phyloP scores from a whole-genome alignment of 208 protist genomes.

The Angomonas deanei region DNA sequence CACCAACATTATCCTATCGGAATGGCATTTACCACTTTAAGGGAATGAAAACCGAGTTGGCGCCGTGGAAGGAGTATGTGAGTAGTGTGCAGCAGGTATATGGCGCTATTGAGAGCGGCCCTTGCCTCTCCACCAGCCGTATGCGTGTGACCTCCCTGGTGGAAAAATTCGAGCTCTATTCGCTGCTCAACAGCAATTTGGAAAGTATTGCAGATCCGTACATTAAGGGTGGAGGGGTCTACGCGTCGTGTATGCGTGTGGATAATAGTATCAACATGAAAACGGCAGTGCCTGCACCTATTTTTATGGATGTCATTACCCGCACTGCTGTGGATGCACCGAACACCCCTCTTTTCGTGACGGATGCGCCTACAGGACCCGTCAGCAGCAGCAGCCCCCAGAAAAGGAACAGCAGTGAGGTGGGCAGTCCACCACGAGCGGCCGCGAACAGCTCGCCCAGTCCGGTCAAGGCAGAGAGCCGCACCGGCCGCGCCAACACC shows the following conservation, averaged over 20 bases:
- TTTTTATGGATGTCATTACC: slow-evolving; percentile 66
- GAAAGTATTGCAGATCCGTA: slow-evolving; percentile 45
- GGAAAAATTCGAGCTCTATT: slow-evolving; percentile 82
- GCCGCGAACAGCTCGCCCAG: background rate
- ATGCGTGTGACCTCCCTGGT: slow-evolving; percentile 65
- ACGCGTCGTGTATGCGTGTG: slow-evolving; percentile 57
- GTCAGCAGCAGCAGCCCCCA: background rate
- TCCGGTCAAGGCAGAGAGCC: background rate
- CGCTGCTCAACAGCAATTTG: slow-evolving; percentile 65
- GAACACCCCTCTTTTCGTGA: slow-evolving; percentile 46
- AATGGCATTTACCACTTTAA: slow-evolving; percentile 51
- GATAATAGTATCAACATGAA: slow-evolving; percentile 65
- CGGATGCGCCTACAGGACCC: slow-evolving; percentile 14
- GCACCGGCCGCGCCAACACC: background rate
- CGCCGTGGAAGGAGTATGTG: slow-evolving; percentile 75
- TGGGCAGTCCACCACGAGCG: background rate
- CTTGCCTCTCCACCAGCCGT: slow-evolving; percentile 76
- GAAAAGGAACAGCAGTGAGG: background rate
- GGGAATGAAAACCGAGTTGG: slow-evolving; percentile 56
- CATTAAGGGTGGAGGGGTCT: slow-evolving; percentile 53
- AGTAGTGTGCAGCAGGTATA: slow-evolving; percentile 58
- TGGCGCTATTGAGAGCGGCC: slow-evolving; percentile 74
- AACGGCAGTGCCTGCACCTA: slow-evolving; percentile 58
- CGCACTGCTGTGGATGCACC: slow-evolving; percentile 62
- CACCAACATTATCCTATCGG: slow-evolving; percentile 19